phyloP scores from a whole-genome alignment of 2,329 filamentous ascomycete species.

The Sporothrix inflata region DNA sequence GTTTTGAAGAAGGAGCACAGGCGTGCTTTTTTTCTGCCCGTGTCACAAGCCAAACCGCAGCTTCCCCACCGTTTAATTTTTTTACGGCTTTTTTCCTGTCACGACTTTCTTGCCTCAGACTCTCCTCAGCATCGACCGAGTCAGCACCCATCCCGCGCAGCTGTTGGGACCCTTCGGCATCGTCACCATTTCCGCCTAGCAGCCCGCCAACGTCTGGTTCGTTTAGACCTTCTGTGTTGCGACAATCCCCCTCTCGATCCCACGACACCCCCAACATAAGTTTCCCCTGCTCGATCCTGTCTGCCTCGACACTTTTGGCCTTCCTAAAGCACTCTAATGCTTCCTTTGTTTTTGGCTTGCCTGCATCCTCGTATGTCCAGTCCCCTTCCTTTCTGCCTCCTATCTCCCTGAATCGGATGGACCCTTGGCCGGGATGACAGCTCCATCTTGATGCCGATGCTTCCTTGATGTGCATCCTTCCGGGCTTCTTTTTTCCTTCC shows the following conservation, averaged over 20 bases:
- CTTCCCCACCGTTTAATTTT: not conserved
- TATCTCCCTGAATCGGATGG: not conserved
- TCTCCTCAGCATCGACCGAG: not conserved
- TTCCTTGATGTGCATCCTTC: not conserved
- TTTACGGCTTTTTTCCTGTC: not conserved
- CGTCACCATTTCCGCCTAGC: not conserved
- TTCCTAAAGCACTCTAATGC: conserved; percentile 5
- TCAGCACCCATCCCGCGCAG: not conserved
- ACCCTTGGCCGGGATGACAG: conserved; percentile 14
- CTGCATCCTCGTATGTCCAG: not conserved
- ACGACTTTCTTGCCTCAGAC: not conserved
- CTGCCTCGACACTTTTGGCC: not conserved
- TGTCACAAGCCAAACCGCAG: conserved; percentile 1
- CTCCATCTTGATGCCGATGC: conserved; percentile 7
- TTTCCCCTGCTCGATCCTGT: not conserved
- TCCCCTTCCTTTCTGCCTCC: not conserved
- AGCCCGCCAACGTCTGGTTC: not conserved
- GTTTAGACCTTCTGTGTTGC: not conserved
- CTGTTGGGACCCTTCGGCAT: not conserved
- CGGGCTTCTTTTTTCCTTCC: conserved; percentile 1
- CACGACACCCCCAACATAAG: not conserved
- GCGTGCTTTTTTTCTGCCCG: not conserved
- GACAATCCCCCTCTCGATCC: not conserved
- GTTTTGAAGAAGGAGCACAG: not conserved
- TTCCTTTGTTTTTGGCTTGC: not conserved